phyloP scores from a whole-genome alignment of 2,329 filamentous ascomycete genomes.

The Microsporum audouinii region DNA sequence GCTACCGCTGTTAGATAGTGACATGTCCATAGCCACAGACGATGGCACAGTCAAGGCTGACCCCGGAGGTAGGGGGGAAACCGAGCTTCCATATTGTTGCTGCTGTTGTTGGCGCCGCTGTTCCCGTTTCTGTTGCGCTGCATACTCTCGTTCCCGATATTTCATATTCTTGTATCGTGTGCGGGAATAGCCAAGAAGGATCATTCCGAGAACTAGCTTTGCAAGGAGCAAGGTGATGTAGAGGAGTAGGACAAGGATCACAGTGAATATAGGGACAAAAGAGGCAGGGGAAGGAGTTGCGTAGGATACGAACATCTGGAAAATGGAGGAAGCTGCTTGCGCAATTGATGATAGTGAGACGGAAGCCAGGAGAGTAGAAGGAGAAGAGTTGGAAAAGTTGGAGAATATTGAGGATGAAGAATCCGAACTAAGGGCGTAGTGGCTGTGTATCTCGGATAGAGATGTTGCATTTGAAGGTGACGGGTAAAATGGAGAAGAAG shows the following conservation, averaged over 20 bases:
- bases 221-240: conserved; percentile 76
- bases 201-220: conserved; percentile 82
- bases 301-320: conserved; percentile 32
- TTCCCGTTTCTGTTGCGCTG: conserved; percentile 6
- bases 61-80: background rate
- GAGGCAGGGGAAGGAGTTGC: conserved; percentile 33
- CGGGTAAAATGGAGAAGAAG: conserved; percentile 38
- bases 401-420: conserved; percentile 19
- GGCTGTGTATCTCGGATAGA: conserved; percentile 33
- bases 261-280: conserved; percentile 45
- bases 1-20: conserved; percentile 26
- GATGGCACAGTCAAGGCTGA: conserved; percentile 5
- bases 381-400: conserved; percentile 3
- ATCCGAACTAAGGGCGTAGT: conserved; percentile 33
- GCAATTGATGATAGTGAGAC: conserved; percentile 16
- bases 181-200: conserved; percentile 66
- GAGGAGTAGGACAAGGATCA: conserved; percentile 70
- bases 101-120: conserved; percentile 1
- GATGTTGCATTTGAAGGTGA: conserved; percentile 26
- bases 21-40: conserved; percentile 19
- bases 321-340: conserved; percentile 17
- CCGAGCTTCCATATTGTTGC: background rate
- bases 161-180: conserved; percentile 75
- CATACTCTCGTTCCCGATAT: conserved; percentile 42
- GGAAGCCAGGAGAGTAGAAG: background rate